Evolutionary conservation across 257 asterid genomes (phyloP).

Genomic region (Solanum verrucosum): DNA sequence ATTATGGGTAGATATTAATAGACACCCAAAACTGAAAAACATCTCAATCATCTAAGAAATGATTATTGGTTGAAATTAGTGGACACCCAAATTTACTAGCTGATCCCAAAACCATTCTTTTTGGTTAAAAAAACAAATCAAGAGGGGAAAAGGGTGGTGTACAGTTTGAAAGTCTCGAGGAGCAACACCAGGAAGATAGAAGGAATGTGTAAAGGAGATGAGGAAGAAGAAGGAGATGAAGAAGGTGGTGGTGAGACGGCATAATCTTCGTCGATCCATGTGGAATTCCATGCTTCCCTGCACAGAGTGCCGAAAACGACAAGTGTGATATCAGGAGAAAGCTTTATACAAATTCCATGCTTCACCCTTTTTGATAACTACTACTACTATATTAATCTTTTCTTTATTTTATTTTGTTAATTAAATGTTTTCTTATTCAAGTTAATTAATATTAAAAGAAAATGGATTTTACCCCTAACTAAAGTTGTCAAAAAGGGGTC

Average conservation of each 20-base stretch:
- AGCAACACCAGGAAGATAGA: constrained; percentile 80
- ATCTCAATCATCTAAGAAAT: background rate
- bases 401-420: background rate
- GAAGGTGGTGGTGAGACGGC: constrained; percentile 18
- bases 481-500: too few species aligned
- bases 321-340: background rate
- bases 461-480: too few species aligned
- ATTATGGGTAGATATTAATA: background rate
- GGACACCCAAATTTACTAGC: background rate
- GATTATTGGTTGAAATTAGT: background rate
- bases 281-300: background rate
- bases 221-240: constrained; percentile 21
- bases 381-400: background rate
- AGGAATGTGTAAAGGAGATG: constrained; percentile 43
- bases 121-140: background rate
- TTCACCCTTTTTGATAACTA: background rate
- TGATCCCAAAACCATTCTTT: background rate
- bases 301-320: background rate
- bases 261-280: constrained; percentile 35
- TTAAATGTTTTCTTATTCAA: too few species aligned
- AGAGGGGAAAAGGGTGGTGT: background rate
- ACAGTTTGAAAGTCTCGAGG: constrained; percentile 73
- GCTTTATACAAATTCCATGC: background rate
- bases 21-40: background rate
- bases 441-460: too few species aligned